A percentile compares a stretch with the other conserved stretches of the same genome.
phyloP scores from a whole-genome alignment of 441 rosid genomes.

The Cnidoscolus chayamansa region DNA sequence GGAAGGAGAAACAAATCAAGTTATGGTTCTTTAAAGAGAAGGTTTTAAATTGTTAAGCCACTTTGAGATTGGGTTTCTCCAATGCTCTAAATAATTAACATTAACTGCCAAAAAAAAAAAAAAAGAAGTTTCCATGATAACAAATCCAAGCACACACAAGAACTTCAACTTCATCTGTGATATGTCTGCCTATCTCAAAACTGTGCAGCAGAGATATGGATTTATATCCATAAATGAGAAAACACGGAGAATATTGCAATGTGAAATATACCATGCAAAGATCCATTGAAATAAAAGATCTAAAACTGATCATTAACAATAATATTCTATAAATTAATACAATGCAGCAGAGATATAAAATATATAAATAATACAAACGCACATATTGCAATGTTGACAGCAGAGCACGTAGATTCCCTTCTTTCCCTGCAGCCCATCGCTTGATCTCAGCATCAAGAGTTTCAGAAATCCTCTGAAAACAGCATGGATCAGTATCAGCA shows the following conservation, averaged over 20 bases:
- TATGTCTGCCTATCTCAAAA: not conserved
- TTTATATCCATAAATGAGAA: not conserved
- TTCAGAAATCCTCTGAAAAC: conserved; percentile 73
- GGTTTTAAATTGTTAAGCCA: too few species aligned
- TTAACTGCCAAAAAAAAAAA: too few species aligned
- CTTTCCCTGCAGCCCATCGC: conserved; percentile 98
- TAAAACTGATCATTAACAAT: not conserved
- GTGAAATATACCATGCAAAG: not conserved
- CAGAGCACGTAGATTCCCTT: conserved; percentile 86
- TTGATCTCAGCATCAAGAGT: conserved; percentile 81
- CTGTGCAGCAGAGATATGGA: not conserved
- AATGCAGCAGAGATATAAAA: conserved; percentile 6
- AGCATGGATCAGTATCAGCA: not conserved
- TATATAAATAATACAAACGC: conserved; percentile 26
- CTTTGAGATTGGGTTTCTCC: too few species aligned
- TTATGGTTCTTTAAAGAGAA: too few species aligned
- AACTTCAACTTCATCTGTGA: not conserved
- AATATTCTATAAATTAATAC: not conserved
- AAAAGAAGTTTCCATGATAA: too few species aligned
- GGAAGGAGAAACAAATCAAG: too few species aligned
- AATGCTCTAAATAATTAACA: too few species aligned
- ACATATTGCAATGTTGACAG: conserved; percentile 91
- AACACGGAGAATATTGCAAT: not conserved
- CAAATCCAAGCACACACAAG: not conserved
- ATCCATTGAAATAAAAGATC: not conserved